Evolutionary conservation across 1,139 yeast genomes (phyloP).

Genomic region (Saccharomyces hybrid): DNA sequence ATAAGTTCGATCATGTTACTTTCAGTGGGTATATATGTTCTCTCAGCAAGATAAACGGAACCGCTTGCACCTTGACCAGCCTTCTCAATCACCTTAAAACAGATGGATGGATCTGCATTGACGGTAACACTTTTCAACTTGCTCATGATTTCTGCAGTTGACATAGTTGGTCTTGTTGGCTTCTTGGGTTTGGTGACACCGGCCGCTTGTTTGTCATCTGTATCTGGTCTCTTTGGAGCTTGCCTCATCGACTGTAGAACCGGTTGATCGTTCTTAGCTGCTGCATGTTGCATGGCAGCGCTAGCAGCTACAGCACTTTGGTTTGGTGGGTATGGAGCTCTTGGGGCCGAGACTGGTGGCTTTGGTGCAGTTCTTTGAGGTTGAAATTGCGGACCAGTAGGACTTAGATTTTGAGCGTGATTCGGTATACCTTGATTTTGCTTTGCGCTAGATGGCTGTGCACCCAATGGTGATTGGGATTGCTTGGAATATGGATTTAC

Average conservation of each 20-base stretch:
- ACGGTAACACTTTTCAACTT: constrained; percentile 79
- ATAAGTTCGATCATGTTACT: constrained; percentile 4
- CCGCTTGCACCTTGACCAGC: constrained; percentile 99
- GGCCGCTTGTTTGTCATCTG: constrained; percentile 28
- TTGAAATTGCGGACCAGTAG: constrained; percentile 8
- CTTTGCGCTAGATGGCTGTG: not conserved
- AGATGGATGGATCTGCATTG: constrained; percentile 72
- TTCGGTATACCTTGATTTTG: constrained; percentile 8
- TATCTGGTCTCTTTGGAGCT: constrained; percentile 31
- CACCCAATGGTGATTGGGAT: constrained; percentile 5
- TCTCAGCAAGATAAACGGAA: constrained; percentile 82
- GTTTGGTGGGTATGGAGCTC: constrained; percentile 11
- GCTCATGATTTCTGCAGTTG: constrained; percentile 79
- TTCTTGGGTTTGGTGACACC: constrained; percentile 38
- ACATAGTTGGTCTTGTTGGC: constrained; percentile 66
- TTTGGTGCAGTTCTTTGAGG: not conserved
- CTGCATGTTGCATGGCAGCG: constrained; percentile 13
- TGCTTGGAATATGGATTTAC: constrained; percentile 25
- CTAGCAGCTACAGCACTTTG: constrained; percentile 27
- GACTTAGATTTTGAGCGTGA: constrained; percentile 9
- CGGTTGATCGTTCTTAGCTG: constrained; percentile 8
- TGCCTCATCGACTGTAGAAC: constrained; percentile 29
- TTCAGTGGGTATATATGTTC: constrained; percentile 34
- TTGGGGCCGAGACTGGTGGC: not conserved
- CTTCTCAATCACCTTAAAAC: constrained; percentile 80